Base-by-base conservation (phyloP, 768 basidiomycete genomes). In the Suillus hirtellus region DNA sequence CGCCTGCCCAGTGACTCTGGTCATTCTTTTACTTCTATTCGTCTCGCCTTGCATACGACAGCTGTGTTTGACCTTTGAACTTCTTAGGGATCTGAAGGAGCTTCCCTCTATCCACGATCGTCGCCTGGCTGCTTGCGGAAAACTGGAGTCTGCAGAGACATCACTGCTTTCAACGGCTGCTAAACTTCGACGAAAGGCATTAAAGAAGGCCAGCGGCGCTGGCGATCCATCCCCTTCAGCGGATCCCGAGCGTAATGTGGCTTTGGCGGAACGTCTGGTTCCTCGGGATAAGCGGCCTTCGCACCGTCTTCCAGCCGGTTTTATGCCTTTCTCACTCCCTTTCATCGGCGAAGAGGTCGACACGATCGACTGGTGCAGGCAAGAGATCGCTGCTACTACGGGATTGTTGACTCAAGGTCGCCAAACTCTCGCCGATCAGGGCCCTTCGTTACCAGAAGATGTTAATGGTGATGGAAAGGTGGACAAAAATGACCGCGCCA, bases 281-380 rank as follows among this genome's bases (percentile, higher is more conserved):
- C 90, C 95, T 1, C 77, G 75, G 24, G 82, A 83, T 31, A 79
- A 92, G 68, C 85, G 96, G 2, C 97, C 96, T 0, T 86, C 86
- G 0, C 93, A 93, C 72, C 86, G 89, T 50, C 84, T 96, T 7
- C 83, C 74, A 19, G 71, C 63, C 14, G 80, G 86, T 10, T 82
- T 82, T 70, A 44, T 86, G 52, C 85, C 84, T 0, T 84, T 86
- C 63, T 79, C 81, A 10, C 76, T 90, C 31, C 86, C 86, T 1
- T 79, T 96, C 31, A 77, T 86, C 3, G 97, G 97, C 9, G 74
- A 93, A 73, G 91, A 96, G 74, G 95, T 98, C 17, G 97, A 99
- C 77, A 86, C 91, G 3, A 95, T 99, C 71, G 89, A 95, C 2
- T 97, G 95, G 95, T 86, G 88, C 21, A 81, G 92, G 37, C 78